phyloP scores from a whole-genome alignment of 768 basidiomycete genomes.

The Hygrophoropsis aurantiaca region DNA sequence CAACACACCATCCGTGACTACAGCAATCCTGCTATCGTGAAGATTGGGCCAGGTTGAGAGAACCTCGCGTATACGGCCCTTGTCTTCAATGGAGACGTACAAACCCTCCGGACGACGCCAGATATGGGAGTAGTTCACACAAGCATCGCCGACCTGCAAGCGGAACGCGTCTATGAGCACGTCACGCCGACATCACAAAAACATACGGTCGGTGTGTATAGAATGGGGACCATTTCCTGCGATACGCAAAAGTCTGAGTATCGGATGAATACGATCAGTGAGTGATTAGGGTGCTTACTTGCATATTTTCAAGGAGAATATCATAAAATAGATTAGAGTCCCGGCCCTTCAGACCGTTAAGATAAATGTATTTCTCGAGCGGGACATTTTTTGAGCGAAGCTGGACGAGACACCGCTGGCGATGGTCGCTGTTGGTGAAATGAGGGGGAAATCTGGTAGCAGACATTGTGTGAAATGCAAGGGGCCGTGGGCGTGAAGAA shows the following conservation, averaged over 20 bases:
- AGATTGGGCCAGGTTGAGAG: constrained; percentile 51
- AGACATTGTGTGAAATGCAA: constrained; percentile 26
- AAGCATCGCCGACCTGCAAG: constrained; percentile 66
- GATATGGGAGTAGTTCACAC: constrained; percentile 68
- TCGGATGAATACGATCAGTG: not conserved
- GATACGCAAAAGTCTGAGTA: constrained; percentile 4
- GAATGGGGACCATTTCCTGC: constrained; percentile 60
- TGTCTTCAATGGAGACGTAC: constrained; percentile 65
- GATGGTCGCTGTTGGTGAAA: constrained; percentile 50
- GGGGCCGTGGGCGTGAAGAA: constrained; percentile 12
- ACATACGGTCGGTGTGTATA: constrained; percentile 73
- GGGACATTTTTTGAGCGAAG: constrained; percentile 54
- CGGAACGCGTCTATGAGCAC: constrained; percentile 1
- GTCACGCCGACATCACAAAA: constrained; percentile 7
- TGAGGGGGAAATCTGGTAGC: constrained; percentile 44
- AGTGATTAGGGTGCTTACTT: constrained; percentile 33
- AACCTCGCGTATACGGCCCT: constrained; percentile 59
- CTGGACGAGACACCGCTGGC: constrained; percentile 55
- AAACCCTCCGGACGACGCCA: constrained; percentile 63
- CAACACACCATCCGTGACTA: constrained; percentile 69
- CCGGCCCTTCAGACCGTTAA: constrained; percentile 61
- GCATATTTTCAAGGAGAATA: constrained; percentile 59
- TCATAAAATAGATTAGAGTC: constrained; percentile 68
- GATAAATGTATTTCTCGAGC: constrained; percentile 72
- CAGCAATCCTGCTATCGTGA: constrained; percentile 57